phyloP scores from a whole-genome alignment of 225 moss, liverwort and hornwort species.

The Marchantia polymorpha region DNA sequence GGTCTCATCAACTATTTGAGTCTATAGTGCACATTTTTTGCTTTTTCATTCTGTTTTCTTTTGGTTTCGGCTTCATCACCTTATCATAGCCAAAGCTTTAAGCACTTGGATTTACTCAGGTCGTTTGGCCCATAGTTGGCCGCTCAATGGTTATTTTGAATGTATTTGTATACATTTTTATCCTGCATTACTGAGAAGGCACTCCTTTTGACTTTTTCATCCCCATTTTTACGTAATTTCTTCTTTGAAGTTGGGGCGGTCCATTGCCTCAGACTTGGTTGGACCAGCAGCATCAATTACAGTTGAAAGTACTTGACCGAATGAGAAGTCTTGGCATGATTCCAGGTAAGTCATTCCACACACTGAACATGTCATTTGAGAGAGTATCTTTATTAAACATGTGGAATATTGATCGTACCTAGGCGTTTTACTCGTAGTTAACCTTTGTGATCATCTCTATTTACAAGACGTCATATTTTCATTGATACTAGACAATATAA shows the following conservation, averaged over 20 bases:
- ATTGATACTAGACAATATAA: not conserved
- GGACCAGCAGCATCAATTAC: constrained; percentile 70
- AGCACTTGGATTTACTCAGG: too few relatives aligned
- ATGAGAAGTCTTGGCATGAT: constrained; percentile 89
- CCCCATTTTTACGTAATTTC: not conserved
- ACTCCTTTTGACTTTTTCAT: not conserved
- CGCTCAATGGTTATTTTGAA: too few relatives aligned
- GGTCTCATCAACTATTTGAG: too few relatives aligned
- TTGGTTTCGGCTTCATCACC: too few relatives aligned
- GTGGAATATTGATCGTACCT: not conserved
- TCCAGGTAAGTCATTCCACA: constrained; percentile 47
- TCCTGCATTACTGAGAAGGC: too few relatives aligned
- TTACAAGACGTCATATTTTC: not conserved
- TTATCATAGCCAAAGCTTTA: too few relatives aligned
- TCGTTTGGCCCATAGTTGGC: too few relatives aligned
- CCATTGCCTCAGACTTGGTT: constrained; percentile 87
- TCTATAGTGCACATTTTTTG: too few relatives aligned
- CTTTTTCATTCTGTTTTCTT: too few relatives aligned
- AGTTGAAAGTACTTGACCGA: constrained; percentile 61
- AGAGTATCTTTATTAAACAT: not conserved
- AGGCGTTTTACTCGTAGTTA: not conserved
- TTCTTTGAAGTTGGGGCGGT: constrained; percentile 73
- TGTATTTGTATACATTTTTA: too few relatives aligned
- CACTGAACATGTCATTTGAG: not conserved
- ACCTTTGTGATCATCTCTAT: not conserved